phyloP scores from a whole-genome alignment of 805 yeast species.

The Scheffersomyces coipomensis region DNA sequence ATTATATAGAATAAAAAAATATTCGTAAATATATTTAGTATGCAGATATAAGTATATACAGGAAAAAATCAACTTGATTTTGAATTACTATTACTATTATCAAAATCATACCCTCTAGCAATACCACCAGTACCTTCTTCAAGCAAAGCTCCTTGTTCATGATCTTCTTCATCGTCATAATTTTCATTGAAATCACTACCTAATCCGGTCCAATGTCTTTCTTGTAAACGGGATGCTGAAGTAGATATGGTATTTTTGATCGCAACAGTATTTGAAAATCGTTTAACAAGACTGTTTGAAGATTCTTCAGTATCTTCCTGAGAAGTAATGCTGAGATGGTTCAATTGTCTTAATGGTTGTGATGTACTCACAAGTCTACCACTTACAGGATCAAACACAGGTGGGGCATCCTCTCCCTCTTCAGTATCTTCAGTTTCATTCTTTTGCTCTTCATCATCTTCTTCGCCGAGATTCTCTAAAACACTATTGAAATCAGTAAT shows the following conservation, averaged over 20 bases:
- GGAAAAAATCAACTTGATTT: no score
- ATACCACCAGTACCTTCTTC: constrained; percentile 86
- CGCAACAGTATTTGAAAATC: constrained; percentile 56
- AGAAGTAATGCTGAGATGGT: constrained; percentile 63
- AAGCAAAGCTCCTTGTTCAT: constrained; percentile 69
- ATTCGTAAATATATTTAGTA: no score
- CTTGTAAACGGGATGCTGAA: constrained; percentile 74
- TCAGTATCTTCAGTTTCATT: constrained; percentile 14
- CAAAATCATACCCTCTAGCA: constrained; percentile 77
- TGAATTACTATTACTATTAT: constrained; percentile 14
- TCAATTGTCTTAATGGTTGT: constrained; percentile 67
- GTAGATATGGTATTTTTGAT: constrained; percentile 84
- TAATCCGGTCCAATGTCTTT: constrained; percentile 81
- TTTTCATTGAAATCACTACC: constrained; percentile 70
- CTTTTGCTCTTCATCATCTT: constrained; percentile 20
- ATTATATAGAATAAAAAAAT: no score
- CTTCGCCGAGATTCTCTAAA: constrained; percentile 36
- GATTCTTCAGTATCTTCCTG: constrained; percentile 19
- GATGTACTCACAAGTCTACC: constrained; percentile 71
- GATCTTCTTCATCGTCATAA: constrained; percentile 39
- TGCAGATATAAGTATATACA: no score
- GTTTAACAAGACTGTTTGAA: constrained; percentile 48
- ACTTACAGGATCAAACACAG: constrained; percentile 85
- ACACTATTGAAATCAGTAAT: constrained; percentile 69
- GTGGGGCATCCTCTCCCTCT: constrained; percentile 51